Base-by-base conservation (phyloP, 2,329 filamentous ascomycete genomes). In the Phialophora expanda region DNA sequence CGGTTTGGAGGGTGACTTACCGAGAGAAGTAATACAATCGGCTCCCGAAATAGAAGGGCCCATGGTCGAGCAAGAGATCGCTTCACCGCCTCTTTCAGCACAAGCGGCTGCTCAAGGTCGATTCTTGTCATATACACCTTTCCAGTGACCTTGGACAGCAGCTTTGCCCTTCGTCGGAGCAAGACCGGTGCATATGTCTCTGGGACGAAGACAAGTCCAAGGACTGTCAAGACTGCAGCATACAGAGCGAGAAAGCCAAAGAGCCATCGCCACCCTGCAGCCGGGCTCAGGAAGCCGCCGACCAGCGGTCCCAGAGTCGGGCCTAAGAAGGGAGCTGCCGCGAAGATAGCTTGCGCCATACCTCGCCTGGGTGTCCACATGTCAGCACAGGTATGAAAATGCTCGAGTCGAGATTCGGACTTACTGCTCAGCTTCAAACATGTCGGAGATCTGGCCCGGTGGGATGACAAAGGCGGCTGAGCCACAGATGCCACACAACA, bases 31-130 rank as follows among this genome's bases (percentile, higher is more conserved):
- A 1, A 78, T 73, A 90, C 86, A 68, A 90, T 91, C 1, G 89
- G 89, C 73, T 92, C 89, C 59, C 79, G 79, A 79, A 91, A 89
- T 7, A 92, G 82, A 58, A 92, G 82, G 50, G 87, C 79, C 87
- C 89, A 89, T 1, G 89, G 89, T 1, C 89, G 82, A 55, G 82
- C 80, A 14, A 90, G 78, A 2, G 86, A 82, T 2, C 82, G 81
- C 63, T 82, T 82, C 74, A 89, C 84, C 50, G 84, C 81, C 34
- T 79, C 73, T 28, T 75, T 77, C 81, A 84, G 3, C 82, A 80
- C 75, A 87, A 82, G 68, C 62, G 78, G 3, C 89, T 78, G 75
- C 65, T 79, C 77, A 9, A 75, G 73, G 68, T 86, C 83, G 64
- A 84, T 75, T 67, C 81, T 83, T 61, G 84, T 86, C 46, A 81